Evolutionary conservation across 2,329 filamentous ascomycete genomes (phyloP).

Genomic region (Dendryphion nanum): DNA sequence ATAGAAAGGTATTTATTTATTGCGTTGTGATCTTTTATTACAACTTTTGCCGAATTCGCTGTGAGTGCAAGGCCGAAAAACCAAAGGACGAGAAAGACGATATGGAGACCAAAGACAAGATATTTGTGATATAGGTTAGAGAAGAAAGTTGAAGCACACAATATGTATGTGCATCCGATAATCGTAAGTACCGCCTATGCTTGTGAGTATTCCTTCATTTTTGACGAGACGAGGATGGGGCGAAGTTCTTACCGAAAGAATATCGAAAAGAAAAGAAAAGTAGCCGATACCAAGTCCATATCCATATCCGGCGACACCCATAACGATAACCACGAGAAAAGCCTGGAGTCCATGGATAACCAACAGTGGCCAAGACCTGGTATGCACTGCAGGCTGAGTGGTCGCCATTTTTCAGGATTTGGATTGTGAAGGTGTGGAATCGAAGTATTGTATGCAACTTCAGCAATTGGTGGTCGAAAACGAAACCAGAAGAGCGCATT

Average conservation of each 20-base stretch:
- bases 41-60: background rate
- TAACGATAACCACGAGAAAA: background rate
- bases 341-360: slow-evolving; percentile 1
- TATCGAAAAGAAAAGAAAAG: background rate
- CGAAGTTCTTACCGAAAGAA: no score
- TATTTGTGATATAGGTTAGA: background rate
- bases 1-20: no score
- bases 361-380: no score
- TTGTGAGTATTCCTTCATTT: no score
- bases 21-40: background rate
- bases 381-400: no score
- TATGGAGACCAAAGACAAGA: background rate
- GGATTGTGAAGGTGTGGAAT: no score
- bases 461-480: no score
- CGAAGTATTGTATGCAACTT: no score
- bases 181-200: background rate
- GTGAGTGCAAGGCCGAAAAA: background rate
- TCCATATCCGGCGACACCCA: background rate
- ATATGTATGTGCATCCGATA: background rate
- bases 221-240: no score
- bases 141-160: background rate
- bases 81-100: background rate
- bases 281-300: background rate
- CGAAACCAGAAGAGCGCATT: no score
- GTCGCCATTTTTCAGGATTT: no score